Conservation (phyloP, 805 yeast species). For the Ogataea angusta region DNA sequence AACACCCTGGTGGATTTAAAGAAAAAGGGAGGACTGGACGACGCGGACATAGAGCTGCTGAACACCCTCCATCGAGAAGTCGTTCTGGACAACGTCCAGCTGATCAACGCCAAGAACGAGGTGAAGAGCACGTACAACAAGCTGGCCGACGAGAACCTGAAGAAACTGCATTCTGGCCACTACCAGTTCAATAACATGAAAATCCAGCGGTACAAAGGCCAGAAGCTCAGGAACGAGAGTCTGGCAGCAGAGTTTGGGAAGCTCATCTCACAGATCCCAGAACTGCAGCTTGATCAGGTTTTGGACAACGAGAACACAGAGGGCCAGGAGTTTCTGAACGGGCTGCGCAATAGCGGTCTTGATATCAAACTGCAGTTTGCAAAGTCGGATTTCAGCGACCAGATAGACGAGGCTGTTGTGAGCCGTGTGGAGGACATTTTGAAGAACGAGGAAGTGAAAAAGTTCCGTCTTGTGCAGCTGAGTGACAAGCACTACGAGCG, state of each 20-base stretch:
- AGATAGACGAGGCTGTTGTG: conserved; percentile 19
- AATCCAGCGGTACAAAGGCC: conserved; percentile 18
- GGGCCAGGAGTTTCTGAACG: conserved; percentile 12
- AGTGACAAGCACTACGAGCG: conserved; percentile 26
- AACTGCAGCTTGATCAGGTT: conserved; percentile 15
- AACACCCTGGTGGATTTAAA: conserved; percentile 9
- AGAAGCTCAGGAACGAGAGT: conserved; percentile 17
- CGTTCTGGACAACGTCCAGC: conserved; percentile 20
- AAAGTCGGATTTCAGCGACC: conserved; percentile 14
- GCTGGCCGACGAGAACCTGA: conserved; percentile 11
- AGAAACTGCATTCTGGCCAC: conserved; percentile 14
- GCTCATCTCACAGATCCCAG: conserved; percentile 22
- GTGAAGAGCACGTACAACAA: conserved; percentile 18
- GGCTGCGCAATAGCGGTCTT: conserved; percentile 11
- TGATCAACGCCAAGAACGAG: conserved; percentile 20
- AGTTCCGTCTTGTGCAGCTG: conserved; percentile 28
- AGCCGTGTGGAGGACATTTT: conserved; percentile 18
- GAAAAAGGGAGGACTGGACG: not conserved
- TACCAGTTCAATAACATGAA: conserved; percentile 21
- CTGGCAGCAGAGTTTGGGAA: conserved; percentile 15
- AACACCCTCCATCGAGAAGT: conserved; percentile 16
- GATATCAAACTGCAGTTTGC: conserved; percentile 12
- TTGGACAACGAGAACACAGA: conserved; percentile 9
- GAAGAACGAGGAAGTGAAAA: conserved; percentile 22
- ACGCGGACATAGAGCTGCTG: conserved; percentile 7